phyloP scores from a whole-genome alignment of 345 rosid species.

The Streptanthus diversifolius region DNA sequence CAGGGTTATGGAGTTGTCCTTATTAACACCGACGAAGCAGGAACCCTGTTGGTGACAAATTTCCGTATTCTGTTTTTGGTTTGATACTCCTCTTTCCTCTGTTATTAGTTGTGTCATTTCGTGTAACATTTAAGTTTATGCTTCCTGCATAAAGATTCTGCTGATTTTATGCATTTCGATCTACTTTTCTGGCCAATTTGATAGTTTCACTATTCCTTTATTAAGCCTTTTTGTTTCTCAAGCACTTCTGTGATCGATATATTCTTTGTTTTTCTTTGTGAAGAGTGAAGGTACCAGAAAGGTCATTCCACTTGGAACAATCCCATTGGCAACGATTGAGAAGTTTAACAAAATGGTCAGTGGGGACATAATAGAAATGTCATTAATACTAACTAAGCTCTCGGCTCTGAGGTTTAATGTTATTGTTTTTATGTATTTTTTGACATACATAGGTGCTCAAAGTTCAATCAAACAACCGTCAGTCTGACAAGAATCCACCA shows the following conservation, averaged over 20 bases:
- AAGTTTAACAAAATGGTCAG: constrained; percentile 85
- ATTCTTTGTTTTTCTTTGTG: constrained; percentile 22
- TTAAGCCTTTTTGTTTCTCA: neutral
- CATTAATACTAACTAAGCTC: neutral
- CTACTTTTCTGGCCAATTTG: neutral
- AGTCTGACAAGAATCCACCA: constrained; percentile 65
- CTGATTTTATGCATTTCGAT: neutral
- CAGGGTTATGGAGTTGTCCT: constrained; percentile 92
- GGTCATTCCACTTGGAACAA: constrained; percentile 73
- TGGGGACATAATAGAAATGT: neutral
- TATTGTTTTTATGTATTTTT: neutral
- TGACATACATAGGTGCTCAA: constrained; percentile 50
- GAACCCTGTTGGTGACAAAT: constrained; percentile 83
- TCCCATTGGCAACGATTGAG: constrained; percentile 88
- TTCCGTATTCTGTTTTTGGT: constrained; percentile 93
- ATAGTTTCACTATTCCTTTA: neutral
- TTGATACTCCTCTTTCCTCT: constrained; percentile 31
- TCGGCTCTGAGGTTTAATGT: neutral
- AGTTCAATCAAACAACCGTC: constrained; percentile 64
- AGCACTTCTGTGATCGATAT: neutral
- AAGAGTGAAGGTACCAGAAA: constrained; percentile 86
- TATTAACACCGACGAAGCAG: constrained; percentile 86
- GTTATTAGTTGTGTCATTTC: neutral
- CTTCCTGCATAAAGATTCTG: neutral
- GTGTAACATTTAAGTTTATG: neutral